A percentile compares a stretch with the other conserved stretches of the same genome.
phyloP scores from a whole-genome alignment of 2,329 filamentous ascomycete species.

The Aspergillus nomiae region DNA sequence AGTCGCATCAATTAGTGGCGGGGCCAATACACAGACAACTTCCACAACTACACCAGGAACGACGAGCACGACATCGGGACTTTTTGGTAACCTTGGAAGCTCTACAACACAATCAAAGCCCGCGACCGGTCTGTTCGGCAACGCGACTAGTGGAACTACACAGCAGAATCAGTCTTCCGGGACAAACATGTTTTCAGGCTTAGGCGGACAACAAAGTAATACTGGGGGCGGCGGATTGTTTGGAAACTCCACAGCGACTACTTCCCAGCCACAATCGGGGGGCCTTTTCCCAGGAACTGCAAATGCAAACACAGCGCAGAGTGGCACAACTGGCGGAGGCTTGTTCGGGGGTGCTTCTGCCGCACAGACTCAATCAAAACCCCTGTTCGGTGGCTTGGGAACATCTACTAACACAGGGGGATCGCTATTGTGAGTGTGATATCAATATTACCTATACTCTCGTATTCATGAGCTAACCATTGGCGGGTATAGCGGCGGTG shows the following conservation, averaged over 20 bases:
- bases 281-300: slow-evolving; percentile 26
- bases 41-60: slow-evolving; percentile 30
- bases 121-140: slow-evolving; percentile 35
- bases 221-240: slow-evolving; percentile 34
- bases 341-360: slow-evolving; percentile 36
- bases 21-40: slow-evolving; percentile 29
- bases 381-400: slow-evolving; percentile 36
- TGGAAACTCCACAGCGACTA: slow-evolving; percentile 27
- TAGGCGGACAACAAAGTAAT: slow-evolving; percentile 28
- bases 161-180: slow-evolving; percentile 32
- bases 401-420: slow-evolving; percentile 29
- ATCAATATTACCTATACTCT: background rate
- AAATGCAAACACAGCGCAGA: slow-evolving; percentile 23
- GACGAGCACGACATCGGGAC: slow-evolving; percentile 29
- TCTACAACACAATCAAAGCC: slow-evolving; percentile 35
- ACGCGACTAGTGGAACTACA: slow-evolving; percentile 24
- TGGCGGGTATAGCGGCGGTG: slow-evolving; percentile 20
- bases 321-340: slow-evolving; percentile 28
- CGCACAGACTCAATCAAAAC: slow-evolving; percentile 37
- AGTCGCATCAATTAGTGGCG: slow-evolving; percentile 25
- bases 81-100: slow-evolving; percentile 33
- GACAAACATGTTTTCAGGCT: slow-evolving; percentile 35
- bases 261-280: slow-evolving; percentile 33
- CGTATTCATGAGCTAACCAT: background rate
- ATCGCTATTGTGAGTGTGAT: slow-evolving; percentile 39